Evolutionary conservation across 192 early-diverging fungal species (phyloP).

Genomic region (Backusella tarrabulga): DNA sequence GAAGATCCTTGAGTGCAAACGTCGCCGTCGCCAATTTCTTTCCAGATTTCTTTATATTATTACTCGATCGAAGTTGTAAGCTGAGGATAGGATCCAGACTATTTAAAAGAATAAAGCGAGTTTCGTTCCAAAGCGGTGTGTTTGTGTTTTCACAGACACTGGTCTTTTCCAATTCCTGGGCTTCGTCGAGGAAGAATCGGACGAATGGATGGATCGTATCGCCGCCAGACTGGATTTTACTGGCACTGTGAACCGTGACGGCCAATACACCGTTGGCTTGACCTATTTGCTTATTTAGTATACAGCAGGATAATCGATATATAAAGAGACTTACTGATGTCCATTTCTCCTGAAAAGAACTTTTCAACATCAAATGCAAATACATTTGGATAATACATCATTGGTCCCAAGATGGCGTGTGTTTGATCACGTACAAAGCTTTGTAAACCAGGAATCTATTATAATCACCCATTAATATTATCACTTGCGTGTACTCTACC

Average conservation of each 20-base stretch:
- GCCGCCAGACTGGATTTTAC: conserved; percentile 12
- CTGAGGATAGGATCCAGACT: conserved; percentile 26
- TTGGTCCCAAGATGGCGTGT: conserved; percentile 54
- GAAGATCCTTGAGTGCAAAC: conserved; percentile 17
- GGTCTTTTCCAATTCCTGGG: conserved; percentile 32
- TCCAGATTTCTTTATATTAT: conserved; percentile 16
- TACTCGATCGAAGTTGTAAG: conserved; percentile 18
- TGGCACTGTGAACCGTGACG: conserved; percentile 20
- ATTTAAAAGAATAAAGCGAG: conserved; percentile 29
- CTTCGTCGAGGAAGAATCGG: conserved; percentile 29
- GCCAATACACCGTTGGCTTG: conserved; percentile 42
- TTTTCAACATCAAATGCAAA: conserved; percentile 35
- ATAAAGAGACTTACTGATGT: conserved; percentile 28
- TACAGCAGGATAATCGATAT: not conserved
- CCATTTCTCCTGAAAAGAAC: conserved; percentile 34
- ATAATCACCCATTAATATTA: not conserved
- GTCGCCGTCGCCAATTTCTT: conserved; percentile 17
- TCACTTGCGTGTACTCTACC: not conserved
- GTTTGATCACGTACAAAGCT: conserved; percentile 60
- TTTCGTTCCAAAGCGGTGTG: conserved; percentile 35
- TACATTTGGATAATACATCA: conserved; percentile 38
- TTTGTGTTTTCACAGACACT: conserved; percentile 6
- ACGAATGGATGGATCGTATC: conserved; percentile 22
- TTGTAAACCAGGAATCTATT: conserved; percentile 62
- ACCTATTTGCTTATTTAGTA: not conserved